phyloP scores from a whole-genome alignment of 345 rosid genomes.

The Punica granatum region DNA sequence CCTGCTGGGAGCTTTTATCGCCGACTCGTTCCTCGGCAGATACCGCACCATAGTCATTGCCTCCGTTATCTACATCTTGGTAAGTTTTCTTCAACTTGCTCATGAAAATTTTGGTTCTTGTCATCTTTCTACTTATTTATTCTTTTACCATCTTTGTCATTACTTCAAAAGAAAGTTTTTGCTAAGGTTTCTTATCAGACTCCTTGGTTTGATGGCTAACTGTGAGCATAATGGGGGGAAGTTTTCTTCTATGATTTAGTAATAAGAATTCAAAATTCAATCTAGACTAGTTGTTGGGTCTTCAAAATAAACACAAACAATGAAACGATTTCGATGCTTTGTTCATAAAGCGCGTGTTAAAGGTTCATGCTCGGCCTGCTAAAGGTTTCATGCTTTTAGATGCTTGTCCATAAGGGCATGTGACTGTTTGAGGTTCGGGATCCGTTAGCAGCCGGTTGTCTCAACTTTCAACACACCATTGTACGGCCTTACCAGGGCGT shows the following conservation, averaged over 20 bases:
- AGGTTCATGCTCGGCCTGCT: not conserved
- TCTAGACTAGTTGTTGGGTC: not conserved
- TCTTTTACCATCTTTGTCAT: not conserved
- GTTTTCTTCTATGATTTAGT: not conserved
- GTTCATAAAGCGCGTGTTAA: too few relatives aligned
- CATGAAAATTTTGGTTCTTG: not conserved
- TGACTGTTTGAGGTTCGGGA: not conserved
- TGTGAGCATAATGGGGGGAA: not conserved
- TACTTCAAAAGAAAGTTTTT: not conserved
- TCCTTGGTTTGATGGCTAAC: not conserved
- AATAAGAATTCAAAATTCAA: not conserved
- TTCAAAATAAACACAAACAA: not conserved
- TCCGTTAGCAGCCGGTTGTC: not conserved
- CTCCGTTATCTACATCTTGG: conserved; percentile 46
- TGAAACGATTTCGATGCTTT: not conserved
- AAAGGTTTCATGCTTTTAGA: not conserved
- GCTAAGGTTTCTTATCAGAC: not conserved
- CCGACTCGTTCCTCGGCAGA: conserved; percentile 62
- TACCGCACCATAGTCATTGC: conserved; percentile 47
- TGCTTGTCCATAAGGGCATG: not conserved
- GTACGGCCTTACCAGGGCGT: not conserved
- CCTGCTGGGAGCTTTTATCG: conserved; percentile 53
- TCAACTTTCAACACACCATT: too few relatives aligned
- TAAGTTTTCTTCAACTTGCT: conserved; percentile 6
- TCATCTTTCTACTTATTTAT: too few relatives aligned